Conservation (phyloP, 202 grass and related monocot genomes). For the Setaria italica region DNA sequence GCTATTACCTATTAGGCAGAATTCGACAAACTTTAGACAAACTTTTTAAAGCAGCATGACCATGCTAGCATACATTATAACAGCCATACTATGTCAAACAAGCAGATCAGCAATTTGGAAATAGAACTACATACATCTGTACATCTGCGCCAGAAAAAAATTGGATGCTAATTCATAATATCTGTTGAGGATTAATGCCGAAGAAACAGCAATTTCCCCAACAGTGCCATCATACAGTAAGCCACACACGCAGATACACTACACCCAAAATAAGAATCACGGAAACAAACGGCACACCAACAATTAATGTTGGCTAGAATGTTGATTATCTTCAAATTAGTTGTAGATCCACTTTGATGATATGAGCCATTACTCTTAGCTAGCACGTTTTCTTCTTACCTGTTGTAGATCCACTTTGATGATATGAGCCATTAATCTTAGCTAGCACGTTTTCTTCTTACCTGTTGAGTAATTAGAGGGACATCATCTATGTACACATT, state of each 20-base stretch:
- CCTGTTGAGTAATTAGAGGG: conserved; percentile 20
- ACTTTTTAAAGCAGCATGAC: neutral
- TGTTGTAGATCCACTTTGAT: neutral
- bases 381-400: conserved; percentile 28
- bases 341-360: neutral
- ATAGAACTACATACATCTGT: neutral
- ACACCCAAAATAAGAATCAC: neutral
- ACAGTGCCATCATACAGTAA: neutral
- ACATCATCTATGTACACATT: conserved; percentile 13
- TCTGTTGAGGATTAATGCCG: neutral
- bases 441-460: conserved; percentile 24
- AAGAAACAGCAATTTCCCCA: neutral
- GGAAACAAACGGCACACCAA: neutral
- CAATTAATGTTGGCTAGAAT: neutral
- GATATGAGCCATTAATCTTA: neutral
- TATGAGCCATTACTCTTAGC: neutral
- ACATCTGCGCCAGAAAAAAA: neutral
- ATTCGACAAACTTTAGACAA: neutral
- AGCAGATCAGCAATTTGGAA: neutral
- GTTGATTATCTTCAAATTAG: neutral
- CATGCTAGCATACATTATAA: neutral
- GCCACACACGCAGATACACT: neutral
- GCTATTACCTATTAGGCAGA: neutral
- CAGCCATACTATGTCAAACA: neutral
- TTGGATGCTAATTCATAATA: neutral